Percentiles rank a stretch among this genome's conserved stretches.
Evolutionary conservation across 1,284 basidiomycete species (phyloP).

Genomic region (Leccinum ponderosum): DNA sequence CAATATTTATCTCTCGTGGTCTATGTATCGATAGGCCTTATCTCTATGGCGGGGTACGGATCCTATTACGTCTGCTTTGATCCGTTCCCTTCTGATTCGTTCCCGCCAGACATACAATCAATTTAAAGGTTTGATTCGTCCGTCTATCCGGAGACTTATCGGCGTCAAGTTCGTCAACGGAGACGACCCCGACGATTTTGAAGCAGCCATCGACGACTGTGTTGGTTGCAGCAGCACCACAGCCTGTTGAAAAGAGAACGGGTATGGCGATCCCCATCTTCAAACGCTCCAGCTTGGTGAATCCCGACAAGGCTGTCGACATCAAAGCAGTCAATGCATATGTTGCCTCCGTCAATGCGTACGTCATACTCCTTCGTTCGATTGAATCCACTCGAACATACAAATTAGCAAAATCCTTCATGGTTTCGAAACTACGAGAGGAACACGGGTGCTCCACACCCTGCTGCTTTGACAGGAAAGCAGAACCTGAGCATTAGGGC

Average conservation of each 20-base stretch:
- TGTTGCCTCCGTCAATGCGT: slow-evolving; percentile 9
- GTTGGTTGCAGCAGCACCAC: not conserved
- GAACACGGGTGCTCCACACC: slow-evolving; percentile 16
- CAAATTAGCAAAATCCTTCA: slow-evolving; percentile 18
- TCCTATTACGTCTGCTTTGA: no score
- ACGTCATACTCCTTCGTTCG: not conserved
- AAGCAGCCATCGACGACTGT: not conserved
- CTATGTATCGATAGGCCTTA: no score
- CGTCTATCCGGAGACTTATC: no score
- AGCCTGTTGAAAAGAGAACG: not conserved
- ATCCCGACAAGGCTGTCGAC: slow-evolving; percentile 12
- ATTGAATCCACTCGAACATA: not conserved
- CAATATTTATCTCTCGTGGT: no score
- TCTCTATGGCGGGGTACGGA: no score
- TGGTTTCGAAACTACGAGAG: slow-evolving; percentile 15
- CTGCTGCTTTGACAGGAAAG: not conserved
- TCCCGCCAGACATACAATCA: no score
- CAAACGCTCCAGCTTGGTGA: slow-evolving; percentile 15
- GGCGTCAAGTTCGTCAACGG: no score
- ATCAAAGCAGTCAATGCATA: not conserved
- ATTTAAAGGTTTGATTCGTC: no score
- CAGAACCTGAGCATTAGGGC: slow-evolving; percentile 2
- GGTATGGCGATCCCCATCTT: slow-evolving; percentile 12
- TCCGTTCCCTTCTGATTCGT: no score
- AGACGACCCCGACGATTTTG: no score